Evolutionary conservation across 495 filamentous ascomycete genomes (phyloP).

Genomic region (Astrothelium subdiscretum): DNA sequence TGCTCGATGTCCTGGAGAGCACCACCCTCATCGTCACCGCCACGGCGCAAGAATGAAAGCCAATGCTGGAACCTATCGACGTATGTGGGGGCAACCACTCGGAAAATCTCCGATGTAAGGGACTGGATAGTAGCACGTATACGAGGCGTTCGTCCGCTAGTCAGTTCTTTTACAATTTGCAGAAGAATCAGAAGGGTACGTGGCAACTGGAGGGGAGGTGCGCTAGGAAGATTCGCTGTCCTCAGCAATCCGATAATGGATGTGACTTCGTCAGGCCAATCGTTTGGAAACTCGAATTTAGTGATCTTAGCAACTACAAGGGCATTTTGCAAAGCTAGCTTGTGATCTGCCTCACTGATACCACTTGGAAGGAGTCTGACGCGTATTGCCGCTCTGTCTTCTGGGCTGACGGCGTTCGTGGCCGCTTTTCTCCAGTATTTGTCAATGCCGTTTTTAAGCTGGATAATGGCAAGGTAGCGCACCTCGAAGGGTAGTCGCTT

Average conservation of each 20-base stretch:
- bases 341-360: conserved; percentile 57
- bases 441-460: conserved; percentile 91
- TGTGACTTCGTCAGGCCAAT: conserved; percentile 53
- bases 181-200: conserved; percentile 67
- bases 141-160: conserved; percentile 59
- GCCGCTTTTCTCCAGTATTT: conserved; percentile 79
- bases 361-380: conserved; percentile 58
- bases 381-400: conserved; percentile 66
- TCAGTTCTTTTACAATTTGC: conserved; percentile 79
- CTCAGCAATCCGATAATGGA: conserved; percentile 51
- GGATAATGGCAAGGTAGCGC: conserved; percentile 82
- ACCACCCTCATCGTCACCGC: conserved; percentile 43
- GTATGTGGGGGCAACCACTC: conserved; percentile 66
- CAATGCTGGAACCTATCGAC: conserved; percentile 59
- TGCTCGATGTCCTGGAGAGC: conserved; percentile 55
- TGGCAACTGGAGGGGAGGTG: conserved; percentile 46
- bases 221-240: conserved; percentile 31
- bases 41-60: conserved; percentile 46
- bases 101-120: conserved; percentile 67
- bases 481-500: conserved; percentile 58
- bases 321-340: conserved; percentile 74
- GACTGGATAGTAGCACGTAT: conserved; percentile 62
- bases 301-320: conserved; percentile 79
- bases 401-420: conserved; percentile 54
- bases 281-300: conserved; percentile 73